Percentiles rank a stretch among this genome's conserved stretches.
Conservation (phyloP, 805 yeast genomes). For the Torulaspora indica region DNA sequence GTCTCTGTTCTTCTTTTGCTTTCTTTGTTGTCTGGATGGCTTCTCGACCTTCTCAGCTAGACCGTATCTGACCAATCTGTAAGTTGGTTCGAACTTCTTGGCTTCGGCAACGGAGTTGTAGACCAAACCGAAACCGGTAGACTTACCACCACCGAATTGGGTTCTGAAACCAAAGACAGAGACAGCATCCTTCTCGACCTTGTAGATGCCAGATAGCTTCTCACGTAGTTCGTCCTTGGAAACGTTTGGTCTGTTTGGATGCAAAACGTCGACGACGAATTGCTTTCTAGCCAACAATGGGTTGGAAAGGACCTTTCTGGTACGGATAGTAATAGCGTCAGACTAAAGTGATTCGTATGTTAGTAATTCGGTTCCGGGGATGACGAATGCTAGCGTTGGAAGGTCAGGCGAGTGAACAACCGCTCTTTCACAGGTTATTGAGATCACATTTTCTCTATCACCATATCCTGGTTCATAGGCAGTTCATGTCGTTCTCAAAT, state of each 20-base stretch:
- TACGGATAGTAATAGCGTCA: constrained; percentile 99
- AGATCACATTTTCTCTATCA: neutral
- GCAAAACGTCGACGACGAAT: constrained; percentile 98
- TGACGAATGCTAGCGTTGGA: neutral
- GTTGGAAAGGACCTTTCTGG: constrained; percentile 97
- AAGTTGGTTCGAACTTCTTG: constrained; percentile 97
- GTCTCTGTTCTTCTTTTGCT: constrained; percentile 99
- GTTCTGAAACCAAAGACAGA: constrained; percentile 99
- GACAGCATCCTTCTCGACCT: constrained; percentile 87
- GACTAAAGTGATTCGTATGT: constrained; percentile 46
- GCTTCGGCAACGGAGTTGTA: constrained; percentile 98
- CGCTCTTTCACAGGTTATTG: neutral
- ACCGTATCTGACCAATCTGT: constrained; percentile 99
- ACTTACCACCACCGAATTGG: constrained; percentile 99
- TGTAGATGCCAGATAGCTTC: constrained; percentile 81
- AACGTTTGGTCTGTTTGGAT: constrained; percentile 99
- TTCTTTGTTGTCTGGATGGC: constrained; percentile 99
- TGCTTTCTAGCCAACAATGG: constrained; percentile 99
- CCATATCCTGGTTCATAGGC: neutral
- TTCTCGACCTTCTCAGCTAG: constrained; percentile 93
- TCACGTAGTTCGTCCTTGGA: constrained; percentile 99
- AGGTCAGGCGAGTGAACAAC: neutral
- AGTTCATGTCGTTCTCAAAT: neutral
- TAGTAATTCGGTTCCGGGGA: constrained; percentile 3
- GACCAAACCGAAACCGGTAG: constrained; percentile 98